Conservation (phyloP, 768 basidiomycete species). For the Antrodiella citrinella region DNA sequence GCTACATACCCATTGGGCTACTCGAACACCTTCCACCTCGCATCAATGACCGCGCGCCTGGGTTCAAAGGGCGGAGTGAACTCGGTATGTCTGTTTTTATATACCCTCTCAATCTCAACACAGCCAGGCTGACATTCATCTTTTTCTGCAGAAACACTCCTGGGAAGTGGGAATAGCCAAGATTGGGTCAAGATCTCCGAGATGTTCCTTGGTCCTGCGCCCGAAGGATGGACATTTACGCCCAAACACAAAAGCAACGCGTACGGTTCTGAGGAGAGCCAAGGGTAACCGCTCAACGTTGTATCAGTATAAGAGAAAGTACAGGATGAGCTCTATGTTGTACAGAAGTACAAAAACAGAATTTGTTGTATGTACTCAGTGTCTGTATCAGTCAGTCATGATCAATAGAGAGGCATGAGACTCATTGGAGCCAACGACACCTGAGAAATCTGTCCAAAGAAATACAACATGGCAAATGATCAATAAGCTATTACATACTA, state of each 20-base stretch:
- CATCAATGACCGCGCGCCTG: conserved; percentile 88
- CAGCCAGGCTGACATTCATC: conserved; percentile 21
- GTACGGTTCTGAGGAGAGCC: conserved; percentile 46
- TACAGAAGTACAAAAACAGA: too few species aligned
- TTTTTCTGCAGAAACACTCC: conserved; percentile 59
- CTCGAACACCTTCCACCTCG: conserved; percentile 72
- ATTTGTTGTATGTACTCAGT: too few species aligned
- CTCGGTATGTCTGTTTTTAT: conserved; percentile 53
- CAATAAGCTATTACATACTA: too few species aligned
- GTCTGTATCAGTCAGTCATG: too few species aligned
- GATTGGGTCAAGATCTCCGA: conserved; percentile 94
- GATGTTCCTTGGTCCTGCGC: conserved; percentile 88
- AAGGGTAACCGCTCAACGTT: too few species aligned
- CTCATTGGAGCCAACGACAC: too few species aligned
- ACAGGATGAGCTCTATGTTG: too few species aligned
- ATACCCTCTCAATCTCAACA: not conserved
- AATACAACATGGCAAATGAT: too few species aligned
- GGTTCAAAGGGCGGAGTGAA: conserved; percentile 82
- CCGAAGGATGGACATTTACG: conserved; percentile 75
- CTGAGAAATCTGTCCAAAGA: too few species aligned
- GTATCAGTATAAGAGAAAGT: too few species aligned
- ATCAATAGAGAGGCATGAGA: too few species aligned
- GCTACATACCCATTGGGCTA: conserved; percentile 91
- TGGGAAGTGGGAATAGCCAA: conserved; percentile 68
- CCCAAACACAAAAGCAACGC: conserved; percentile 96